phyloP scores from a whole-genome alignment of 768 basidiomycete species.

The Pulveroboletus sp. region DNA sequence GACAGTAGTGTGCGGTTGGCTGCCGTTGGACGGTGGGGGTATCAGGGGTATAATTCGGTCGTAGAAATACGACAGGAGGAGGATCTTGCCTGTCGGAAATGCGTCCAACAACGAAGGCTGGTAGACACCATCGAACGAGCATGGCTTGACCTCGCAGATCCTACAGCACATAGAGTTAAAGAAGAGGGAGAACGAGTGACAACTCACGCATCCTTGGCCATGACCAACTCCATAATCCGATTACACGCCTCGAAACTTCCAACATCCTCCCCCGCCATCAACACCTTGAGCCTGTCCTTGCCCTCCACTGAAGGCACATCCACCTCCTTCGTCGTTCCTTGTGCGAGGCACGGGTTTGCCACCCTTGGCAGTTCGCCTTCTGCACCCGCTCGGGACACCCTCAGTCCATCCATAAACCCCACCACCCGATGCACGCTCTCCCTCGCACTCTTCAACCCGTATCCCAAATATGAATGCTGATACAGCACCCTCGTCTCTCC shows the following conservation, averaged over 20 bases:
- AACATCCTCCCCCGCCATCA: constrained; percentile 80
- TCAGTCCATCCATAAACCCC: constrained; percentile 69
- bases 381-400: constrained; percentile 12
- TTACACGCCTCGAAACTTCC: constrained; percentile 86
- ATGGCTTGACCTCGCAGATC: constrained; percentile 87
- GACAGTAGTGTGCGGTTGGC: constrained; percentile 39
- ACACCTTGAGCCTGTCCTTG: constrained; percentile 51
- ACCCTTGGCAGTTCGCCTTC: constrained; percentile 8
- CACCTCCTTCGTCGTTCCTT: constrained; percentile 57
- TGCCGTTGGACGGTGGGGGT: constrained; percentile 21
- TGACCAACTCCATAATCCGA: constrained; percentile 75
- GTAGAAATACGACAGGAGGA: constrained; percentile 97
- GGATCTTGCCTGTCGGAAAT: constrained; percentile 79
- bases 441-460: constrained; percentile 88
- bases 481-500: constrained; percentile 73
- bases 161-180: constrained; percentile 30
- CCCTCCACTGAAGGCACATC: constrained; percentile 49
- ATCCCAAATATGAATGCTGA: constrained; percentile 97
- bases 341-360: constrained; percentile 78
- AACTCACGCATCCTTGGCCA: constrained; percentile 89
- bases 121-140: constrained; percentile 96
- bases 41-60: constrained; percentile 86
- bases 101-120: constrained; percentile 89
- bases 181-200: not conserved
- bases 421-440: constrained; percentile 83